Conservation (phyloP, 345 rosid species). For the Balakata baccata region DNA sequence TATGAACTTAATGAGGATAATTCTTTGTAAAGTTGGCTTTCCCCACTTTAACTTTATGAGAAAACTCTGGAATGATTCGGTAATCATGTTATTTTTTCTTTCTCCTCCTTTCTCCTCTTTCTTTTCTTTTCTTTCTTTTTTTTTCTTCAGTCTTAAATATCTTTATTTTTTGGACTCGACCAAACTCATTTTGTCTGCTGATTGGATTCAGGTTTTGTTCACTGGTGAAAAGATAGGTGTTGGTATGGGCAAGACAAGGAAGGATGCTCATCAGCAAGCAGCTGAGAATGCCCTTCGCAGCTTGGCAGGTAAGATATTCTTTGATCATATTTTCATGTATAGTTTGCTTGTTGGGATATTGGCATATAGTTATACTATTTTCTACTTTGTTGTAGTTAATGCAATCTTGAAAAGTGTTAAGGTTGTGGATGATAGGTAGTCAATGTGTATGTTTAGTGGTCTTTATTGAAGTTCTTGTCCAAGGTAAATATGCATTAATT, state of each 20-base stretch:
- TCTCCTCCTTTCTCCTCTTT: background rate
- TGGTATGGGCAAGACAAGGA: slow-evolving; percentile 97
- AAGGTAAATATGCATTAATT: background rate
- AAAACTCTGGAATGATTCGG: no score
- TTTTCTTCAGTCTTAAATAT: background rate
- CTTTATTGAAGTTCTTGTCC: background rate
- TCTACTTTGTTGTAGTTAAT: background rate
- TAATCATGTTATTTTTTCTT: background rate
- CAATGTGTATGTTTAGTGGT: background rate
- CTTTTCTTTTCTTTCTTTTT: background rate
- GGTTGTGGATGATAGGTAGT: background rate
- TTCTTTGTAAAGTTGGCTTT: background rate
- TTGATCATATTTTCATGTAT: background rate
- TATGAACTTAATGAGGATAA: background rate
- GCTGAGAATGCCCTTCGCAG: slow-evolving; percentile 87
- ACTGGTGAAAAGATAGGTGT: slow-evolving; percentile 91
- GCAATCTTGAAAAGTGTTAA: background rate
- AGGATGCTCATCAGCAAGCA: slow-evolving; percentile 96
- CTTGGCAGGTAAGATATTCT: slow-evolving; percentile 61
- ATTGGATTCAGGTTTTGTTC: slow-evolving; percentile 61
- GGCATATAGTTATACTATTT: background rate
- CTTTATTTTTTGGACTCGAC: background rate
- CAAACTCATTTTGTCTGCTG: slow-evolving; percentile 13
- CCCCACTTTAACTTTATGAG: background rate
- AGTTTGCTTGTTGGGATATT: background rate